Percentiles rank a stretch among this genome's conserved stretches.
Conservation (phyloP, 371 early-diverging fungal species). For the Syncephalastrum monosporum region DNA sequence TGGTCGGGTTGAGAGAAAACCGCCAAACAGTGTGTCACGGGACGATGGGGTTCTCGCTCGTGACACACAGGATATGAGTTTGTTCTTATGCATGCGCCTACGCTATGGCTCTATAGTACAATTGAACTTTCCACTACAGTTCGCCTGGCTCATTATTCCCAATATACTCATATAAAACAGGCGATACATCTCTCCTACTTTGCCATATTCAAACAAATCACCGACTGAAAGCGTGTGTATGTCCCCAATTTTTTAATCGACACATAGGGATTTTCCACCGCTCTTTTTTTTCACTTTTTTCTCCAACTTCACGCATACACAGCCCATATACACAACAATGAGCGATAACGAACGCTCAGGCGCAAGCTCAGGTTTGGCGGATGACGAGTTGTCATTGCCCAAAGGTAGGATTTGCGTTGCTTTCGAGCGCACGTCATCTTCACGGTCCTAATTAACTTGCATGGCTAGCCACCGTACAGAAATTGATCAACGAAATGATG, state of each 20-base stretch:
- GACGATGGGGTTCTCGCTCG: no score
- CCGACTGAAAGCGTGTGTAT: neutral
- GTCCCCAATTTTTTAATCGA: neutral
- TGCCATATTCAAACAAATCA: neutral
- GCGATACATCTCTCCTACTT: neutral
- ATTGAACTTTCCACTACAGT: no score
- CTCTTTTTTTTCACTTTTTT: conserved; percentile 5
- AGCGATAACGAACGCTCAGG: conserved; percentile 75
- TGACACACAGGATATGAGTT: no score
- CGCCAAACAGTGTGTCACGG: no score
- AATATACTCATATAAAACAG: no score
- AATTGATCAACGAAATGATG: conserved; percentile 95
- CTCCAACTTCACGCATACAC: neutral
- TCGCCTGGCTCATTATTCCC: no score
- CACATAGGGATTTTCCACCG: neutral
- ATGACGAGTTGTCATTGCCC: conserved; percentile 86
- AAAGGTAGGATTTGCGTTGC: conserved; percentile 56
- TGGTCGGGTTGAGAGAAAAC: no score
- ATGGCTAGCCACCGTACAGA: conserved; percentile 90
- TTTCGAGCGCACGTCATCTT: neutral
- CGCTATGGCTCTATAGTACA: no score
- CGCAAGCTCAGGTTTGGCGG: conserved; percentile 31
- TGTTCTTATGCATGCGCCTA: no score
- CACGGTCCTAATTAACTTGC: no score
- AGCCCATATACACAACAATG: conserved; percentile 38